Evolutionary conservation across 139 green algal genomes (phyloP).

Genomic region (Desmodesmus armatus): DNA sequence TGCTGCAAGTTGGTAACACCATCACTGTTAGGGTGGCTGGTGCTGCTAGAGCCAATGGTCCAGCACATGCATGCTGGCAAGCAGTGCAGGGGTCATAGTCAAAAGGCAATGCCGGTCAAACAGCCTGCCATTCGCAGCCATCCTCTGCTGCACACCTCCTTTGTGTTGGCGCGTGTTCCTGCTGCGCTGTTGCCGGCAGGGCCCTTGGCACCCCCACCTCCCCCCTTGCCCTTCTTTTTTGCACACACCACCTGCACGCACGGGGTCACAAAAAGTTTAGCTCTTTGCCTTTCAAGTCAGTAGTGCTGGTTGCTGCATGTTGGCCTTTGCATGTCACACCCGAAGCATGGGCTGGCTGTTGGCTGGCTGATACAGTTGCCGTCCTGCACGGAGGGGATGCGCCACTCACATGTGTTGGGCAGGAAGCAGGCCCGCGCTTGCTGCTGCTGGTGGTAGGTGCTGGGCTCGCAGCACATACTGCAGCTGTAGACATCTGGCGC

Average conservation of each 20-base stretch:
- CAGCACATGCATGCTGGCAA: neutral
- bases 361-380: too few relatives aligned
- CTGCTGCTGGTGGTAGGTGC: neutral
- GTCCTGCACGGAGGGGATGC: too few relatives aligned
- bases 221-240: conserved; percentile 45
- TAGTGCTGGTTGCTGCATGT: too few relatives aligned
- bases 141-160: neutral
- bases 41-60: neutral
- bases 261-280: too few relatives aligned
- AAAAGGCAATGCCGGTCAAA: neutral
- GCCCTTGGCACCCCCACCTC: neutral
- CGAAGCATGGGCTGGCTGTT: too few relatives aligned
- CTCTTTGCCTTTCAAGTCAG: too few relatives aligned
- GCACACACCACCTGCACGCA: conserved; percentile 12
- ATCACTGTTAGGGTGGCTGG: neutral
- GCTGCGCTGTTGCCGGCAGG: neutral
- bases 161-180: conserved; percentile 37
- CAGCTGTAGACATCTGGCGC: neutral
- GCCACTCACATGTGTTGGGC: conserved; percentile 10
- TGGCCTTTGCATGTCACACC: neutral
- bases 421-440: neutral
- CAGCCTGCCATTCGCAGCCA: neutral
- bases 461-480: neutral
- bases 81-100: neutral
- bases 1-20: conserved; percentile 9